Evolutionary conservation across 2,329 filamentous ascomycete genomes (phyloP), one percentile per base, ranked within the genome.

Genomic region (Pestalotiopsis sp.): DNA sequence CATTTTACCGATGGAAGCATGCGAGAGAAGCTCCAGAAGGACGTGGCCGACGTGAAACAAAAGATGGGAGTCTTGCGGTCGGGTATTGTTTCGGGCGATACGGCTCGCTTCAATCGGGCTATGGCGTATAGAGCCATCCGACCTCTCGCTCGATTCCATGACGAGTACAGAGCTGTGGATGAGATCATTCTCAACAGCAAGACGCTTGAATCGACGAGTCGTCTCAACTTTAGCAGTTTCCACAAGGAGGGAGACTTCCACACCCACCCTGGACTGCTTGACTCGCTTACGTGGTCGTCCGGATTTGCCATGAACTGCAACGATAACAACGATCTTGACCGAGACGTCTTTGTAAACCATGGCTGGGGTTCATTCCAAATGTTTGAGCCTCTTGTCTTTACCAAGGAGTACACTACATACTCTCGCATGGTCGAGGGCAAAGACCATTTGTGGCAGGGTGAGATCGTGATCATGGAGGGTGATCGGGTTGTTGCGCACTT

Each of bases 21-120:
- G 1, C 69, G 64, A 65, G 39, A 70, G 27, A 68, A 66, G 38
- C 70, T 74, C 23, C 69, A 75, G 59, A 66, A 61, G 12, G 45
- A 71, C 5, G 49, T 60, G 23, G 41, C 63, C 38, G 20, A 65
- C 13, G 36, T 72, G 2, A 72, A 71, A 36, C 52, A 65, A 36
- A 71, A 63, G n/a, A 71, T 78, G 20, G 71, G 73, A 45, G 61
- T 36, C 11, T 71, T 70, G 70, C 13, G 61, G 71, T 4, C 59
- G 38, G 71, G 71, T 13, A 70, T 75, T 49, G 64, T 36, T 5
- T 64, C 64, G 1, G 73, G 68, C 3, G 52, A 20, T 3, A 72
- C 72, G 17, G 68, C 68, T 12, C 70, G 73, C 7, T 76, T 89
- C 70, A 86, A 87, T 70, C 84, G 86, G 14, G 83, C 87, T 20